Conservation (phyloP, 2,329 filamentous ascomycete genomes). For the Stenocarpella maydis region DNA sequence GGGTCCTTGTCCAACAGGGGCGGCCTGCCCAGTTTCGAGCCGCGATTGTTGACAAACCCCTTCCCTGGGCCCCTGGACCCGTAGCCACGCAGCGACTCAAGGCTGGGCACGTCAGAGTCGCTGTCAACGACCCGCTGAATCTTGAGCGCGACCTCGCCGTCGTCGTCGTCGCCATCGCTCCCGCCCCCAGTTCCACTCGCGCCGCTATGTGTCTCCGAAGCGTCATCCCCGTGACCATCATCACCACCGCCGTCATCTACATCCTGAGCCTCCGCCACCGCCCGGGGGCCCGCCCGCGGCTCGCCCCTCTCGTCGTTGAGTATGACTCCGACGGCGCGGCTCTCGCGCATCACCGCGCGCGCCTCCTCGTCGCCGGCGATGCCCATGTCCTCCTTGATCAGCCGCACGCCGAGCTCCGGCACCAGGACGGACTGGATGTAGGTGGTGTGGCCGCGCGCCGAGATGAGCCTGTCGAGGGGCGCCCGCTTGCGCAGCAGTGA, state of each 20-base stretch:
- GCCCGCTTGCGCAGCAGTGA: constrained; percentile 67
- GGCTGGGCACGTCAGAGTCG: constrained; percentile 28
- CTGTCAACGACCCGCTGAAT: constrained; percentile 24
- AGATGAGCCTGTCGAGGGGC: constrained; percentile 70
- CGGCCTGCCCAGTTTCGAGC: background rate
- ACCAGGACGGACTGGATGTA: constrained; percentile 81
- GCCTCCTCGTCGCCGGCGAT: constrained; percentile 52
- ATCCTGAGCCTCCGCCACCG: background rate
- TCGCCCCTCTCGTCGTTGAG: constrained; percentile 72
- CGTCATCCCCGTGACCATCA: constrained; percentile 38
- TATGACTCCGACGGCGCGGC: constrained; percentile 71
- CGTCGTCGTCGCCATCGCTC: constrained; percentile 9
- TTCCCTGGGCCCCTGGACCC: background rate
- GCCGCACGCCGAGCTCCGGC: constrained; percentile 68
- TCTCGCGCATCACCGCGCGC: constrained; percentile 68
- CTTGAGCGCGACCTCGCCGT: constrained; percentile 5
- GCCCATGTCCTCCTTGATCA: constrained; percentile 66
- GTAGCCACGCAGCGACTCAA: background rate
- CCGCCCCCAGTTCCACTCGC: constrained; percentile 40
- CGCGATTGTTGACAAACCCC: background rate
- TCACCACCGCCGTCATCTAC: constrained; percentile 33
- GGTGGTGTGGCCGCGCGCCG: constrained; percentile 69
- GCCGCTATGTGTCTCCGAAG: constrained; percentile 32
- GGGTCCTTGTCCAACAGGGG: background rate
- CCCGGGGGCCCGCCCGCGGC: constrained; percentile 40